Evolutionary conservation across 179 eudicot genomes (phyloP), one percentile per base, ranked within the genome.

Genomic region (Amaranthus tricolor): DNA sequence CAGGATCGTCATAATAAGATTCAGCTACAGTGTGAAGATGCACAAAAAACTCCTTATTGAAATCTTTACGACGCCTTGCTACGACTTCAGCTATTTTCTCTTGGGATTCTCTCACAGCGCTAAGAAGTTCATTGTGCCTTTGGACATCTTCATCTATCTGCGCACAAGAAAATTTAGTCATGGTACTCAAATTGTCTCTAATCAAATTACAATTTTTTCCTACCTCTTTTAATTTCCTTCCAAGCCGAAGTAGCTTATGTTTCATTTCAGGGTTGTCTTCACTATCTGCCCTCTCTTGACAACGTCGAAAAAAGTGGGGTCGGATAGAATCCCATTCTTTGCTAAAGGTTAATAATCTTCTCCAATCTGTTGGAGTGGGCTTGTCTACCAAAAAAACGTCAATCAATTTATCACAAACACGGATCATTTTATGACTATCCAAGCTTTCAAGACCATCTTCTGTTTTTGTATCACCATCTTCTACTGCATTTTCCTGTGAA

Each of bases 181-280:
- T 19, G 57, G 53, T 15, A 17, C 70, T 17, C 56, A 16, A 49
- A 24, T 8, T 12, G 24, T 48, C 17, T 10, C 24, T 13, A 14
- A 31, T 31, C 40, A 31, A 31, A 31, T 31, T 16, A 0, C 16
- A 53, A 20, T 51, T 67, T 74, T 65, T 14, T 73, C 73, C 54
- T 14, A 95, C 99, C 99, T 96, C 98, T 84, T 84, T 93, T 66
- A 96, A 87, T 88, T 91, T 96, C 77, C 99, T 88, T 76, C 79
- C 85, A 76, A 96, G 94, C 77, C 91, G 85, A 58, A 87, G 86
- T 65, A 96, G 77, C 74, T 84, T 88, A 71, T 86, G 91, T 78
- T 93, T 86, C 92, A 80, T 89, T 48, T 85, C 96, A 77, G 92
- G 92, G 71, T 93, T 92, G 51, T 79, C 83, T 75, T 87, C 98